A percentile compares a stretch with the other conserved stretches of the same genome.
Conservation (phyloP, 2,329 filamentous ascomycete species). For the Paraphoma chrysanthemicola region DNA sequence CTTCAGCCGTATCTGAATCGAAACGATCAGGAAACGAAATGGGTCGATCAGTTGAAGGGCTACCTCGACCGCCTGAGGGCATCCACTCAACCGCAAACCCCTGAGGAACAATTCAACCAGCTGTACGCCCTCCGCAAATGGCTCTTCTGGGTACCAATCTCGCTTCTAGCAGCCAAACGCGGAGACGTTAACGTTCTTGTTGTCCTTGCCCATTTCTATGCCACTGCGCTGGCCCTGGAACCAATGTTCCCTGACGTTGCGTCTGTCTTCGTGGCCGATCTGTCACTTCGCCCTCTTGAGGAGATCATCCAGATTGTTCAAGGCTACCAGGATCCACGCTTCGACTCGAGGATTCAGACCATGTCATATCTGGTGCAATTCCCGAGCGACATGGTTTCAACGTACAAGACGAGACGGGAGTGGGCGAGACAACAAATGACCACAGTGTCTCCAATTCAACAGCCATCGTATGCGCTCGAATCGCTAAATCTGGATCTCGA, state of each 20-base stretch:
- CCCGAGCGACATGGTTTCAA: conserved; percentile 51
- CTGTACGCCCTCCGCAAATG: conserved; percentile 87
- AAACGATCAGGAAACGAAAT: conserved; percentile 56
- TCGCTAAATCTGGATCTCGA: conserved; percentile 49
- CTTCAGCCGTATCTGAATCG: conserved; percentile 52
- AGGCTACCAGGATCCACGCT: conserved; percentile 48
- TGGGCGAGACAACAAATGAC: conserved; percentile 48
- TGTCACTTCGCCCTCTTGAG: conserved; percentile 82
- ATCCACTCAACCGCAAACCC: conserved; percentile 53
- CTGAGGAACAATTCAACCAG: conserved; percentile 87
- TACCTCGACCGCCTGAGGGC: conserved; percentile 55
- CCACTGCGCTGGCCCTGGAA: conserved; percentile 84
- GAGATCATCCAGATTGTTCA: conserved; percentile 81
- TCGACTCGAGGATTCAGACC: conserved; percentile 51
- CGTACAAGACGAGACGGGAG: conserved; percentile 50
- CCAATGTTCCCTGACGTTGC: conserved; percentile 91
- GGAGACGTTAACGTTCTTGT: conserved; percentile 80
- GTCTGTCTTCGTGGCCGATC: conserved; percentile 73
- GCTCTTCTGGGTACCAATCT: conserved; percentile 94
- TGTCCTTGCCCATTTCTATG: conserved; percentile 90
- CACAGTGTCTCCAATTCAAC: conserved; percentile 42
- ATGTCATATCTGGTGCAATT: conserved; percentile 56
- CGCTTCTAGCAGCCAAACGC: conserved; percentile 78
- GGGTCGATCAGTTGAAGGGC: conserved; percentile 56
- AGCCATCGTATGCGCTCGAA: conserved; percentile 46